Evolutionary conservation across 1,284 basidiomycete genomes (phyloP), one percentile per base, ranked within the genome.

Genomic region (Apiotrichum gracile): DNA sequence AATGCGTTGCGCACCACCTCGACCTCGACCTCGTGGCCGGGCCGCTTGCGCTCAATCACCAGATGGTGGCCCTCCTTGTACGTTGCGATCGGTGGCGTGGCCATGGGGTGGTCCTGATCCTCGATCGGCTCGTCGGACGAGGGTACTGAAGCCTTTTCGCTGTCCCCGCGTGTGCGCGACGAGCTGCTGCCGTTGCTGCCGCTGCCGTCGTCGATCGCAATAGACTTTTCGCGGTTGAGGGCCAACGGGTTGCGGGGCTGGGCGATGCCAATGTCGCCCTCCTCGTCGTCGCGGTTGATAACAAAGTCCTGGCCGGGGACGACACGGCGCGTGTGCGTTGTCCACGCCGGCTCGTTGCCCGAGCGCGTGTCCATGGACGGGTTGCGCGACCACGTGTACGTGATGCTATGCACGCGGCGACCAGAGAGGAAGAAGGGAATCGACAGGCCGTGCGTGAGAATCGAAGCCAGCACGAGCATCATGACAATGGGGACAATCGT

Each of bases 381-480:
- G 60, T 84, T 83, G 38, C 85, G 80, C 3, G 85, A 86, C 86
- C 89, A 92, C 10, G 91, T 92, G 54, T 88, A 81, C 8, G 88
- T 87, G 53, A 92, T 87, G 16, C 87, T 85, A 70, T 92, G 90
- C 8, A 96, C 90, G 29, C 90, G 84, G 27, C 88, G 81, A 14
- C 91, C 86, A 27, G 96, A 83, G 25, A 90, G 89, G 78, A 96
- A 92, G 73, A 87, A 87, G 0, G 92, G 91, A 61, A 97, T 94
- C 21, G 89, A 92, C 7, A 97, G 79, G 8, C 92, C 92, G 67
- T 97, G 86, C 87, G 62, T 83, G 17, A 85, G 79, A 55, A 94
- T 87, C 0, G 89, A 93, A 61, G 83, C 85, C 1, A 97, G 79
- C 3, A 97, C 92, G 80, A 96, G 85, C 74, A 94, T 94, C 1